Evolutionary conservation across 192 early-diverging fungal genomes (phyloP), one percentile per base, ranked within the genome.

Genomic region (Obelidium mucronatum): DNA sequence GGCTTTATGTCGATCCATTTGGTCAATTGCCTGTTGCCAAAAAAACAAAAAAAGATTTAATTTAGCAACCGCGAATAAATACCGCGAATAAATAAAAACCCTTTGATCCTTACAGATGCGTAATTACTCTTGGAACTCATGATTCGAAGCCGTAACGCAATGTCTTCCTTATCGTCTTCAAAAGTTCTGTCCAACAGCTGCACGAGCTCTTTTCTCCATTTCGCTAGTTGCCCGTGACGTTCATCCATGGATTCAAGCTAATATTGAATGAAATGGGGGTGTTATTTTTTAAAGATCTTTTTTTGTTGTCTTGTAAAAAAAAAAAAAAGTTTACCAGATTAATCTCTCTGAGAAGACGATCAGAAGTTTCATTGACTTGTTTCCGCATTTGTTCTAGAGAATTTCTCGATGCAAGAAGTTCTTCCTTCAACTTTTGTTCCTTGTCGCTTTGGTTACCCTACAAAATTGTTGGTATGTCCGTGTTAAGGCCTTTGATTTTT

Each of bases 121-220:
- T 40, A 68, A 44, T 71, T 78, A 28, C 42, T 65, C 62, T 78
- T 78, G 22, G 66, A 65, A 42, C 69, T 73, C n/a, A 64, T 24
- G 6, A 78, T 78, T 54, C 69, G 48, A 44, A 78, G 37, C 40
- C 63, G 37, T 11, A 78, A 34, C 2, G 77, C 68, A 48, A 72
- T 71, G 40, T 78, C 77, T 19, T 73, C 70, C 48, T 78, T 78
- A 37, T 78, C 77, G 4, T 68, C 77, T 64, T 78, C 68, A 65
- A 78, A 78, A 24, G 66, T 71, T 54, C 55, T 70, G 30, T 67
- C 75, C 75, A 83, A 48, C 40, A 80, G 52, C 2, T 58, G 55
- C 28, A 35, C 8, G 6, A 83, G 61, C 36, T 78, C 48, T 30
- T 77, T 56, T 24, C 69, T 6, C 67, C 58, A 62, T 39, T 65